Percentiles rank a stretch among this genome's conserved stretches.
Conservation (phyloP, 2,329 filamentous ascomycete genomes). For the Endoconidiophora polonica region DNA sequence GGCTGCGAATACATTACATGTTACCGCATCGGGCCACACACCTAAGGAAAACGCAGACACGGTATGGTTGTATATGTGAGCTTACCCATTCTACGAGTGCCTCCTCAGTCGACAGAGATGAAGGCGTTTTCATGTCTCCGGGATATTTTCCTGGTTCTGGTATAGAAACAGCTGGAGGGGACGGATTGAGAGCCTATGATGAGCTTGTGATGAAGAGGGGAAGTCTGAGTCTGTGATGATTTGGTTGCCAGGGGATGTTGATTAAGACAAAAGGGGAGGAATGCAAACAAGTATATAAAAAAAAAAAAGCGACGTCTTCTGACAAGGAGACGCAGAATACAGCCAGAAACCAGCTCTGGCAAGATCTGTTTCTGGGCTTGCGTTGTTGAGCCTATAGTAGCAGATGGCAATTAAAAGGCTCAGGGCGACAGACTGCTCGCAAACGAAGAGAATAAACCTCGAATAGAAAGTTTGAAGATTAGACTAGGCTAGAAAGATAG, state of each 20-base stretch:
- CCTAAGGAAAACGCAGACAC: not conserved
- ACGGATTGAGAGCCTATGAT: not conserved
- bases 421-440: no score
- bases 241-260: not conserved
- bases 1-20: not conserved
- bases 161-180: conserved; percentile 8
- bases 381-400: no score
- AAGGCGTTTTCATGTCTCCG: conserved; percentile 8
- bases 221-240: not conserved
- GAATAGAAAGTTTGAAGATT: no score
- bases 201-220: not conserved
- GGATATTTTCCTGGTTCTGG: not conserved
- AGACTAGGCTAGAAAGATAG: no score
- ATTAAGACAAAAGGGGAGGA: conserved; percentile 2
- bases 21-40: not conserved
- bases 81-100: conserved; percentile 13
- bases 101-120: conserved; percentile 9
- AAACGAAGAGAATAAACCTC: no score
- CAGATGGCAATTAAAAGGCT: no score
- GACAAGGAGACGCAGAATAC: not conserved
- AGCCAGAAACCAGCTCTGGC: conserved; percentile 8
- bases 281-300: not conserved
- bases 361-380: not conserved
- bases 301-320: not conserved
- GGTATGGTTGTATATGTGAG: not conserved